Evolutionary conservation across 179 eudicot genomes (phyloP).

Genomic region (Amaranthus tricolor): DNA sequence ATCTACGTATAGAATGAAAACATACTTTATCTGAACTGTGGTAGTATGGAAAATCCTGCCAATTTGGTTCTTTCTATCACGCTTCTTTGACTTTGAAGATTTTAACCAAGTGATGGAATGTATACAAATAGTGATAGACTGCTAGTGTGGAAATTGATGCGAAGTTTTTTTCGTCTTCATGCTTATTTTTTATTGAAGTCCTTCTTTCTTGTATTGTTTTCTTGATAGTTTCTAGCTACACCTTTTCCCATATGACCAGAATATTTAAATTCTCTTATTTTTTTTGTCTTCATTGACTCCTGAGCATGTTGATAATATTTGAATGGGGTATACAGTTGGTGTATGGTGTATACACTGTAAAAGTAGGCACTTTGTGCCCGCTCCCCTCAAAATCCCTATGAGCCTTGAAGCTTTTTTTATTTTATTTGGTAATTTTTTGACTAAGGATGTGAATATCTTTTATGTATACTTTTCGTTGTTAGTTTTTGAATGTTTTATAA

Average conservation of each 20-base stretch:
- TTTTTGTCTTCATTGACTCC: background rate
- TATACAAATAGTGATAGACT: too few relatives aligned
- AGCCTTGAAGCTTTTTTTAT: background rate
- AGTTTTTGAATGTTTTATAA: background rate
- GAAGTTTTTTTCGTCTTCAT: background rate
- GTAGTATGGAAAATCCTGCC: background rate
- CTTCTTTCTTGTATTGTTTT: background rate
- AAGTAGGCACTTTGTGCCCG: background rate
- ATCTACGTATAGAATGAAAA: too few relatives aligned
- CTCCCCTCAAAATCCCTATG: background rate
- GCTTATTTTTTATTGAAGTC: background rate
- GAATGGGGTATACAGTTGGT: background rate
- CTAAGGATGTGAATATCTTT: background rate
- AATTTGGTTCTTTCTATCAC: background rate
- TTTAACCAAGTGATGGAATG: too few relatives aligned
- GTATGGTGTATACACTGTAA: background rate
- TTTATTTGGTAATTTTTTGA: background rate
- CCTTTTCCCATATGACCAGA: background rate
- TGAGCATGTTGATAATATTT: background rate
- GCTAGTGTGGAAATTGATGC: background rate
- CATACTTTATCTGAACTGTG: background rate
- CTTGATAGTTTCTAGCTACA: background rate
- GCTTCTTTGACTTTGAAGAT: background rate
- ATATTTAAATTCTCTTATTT: background rate
- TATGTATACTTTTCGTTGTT: background rate